Base-by-base conservation (phyloP, 2,329 filamentous ascomycete genomes). In the Xylaria multiplex region DNA sequence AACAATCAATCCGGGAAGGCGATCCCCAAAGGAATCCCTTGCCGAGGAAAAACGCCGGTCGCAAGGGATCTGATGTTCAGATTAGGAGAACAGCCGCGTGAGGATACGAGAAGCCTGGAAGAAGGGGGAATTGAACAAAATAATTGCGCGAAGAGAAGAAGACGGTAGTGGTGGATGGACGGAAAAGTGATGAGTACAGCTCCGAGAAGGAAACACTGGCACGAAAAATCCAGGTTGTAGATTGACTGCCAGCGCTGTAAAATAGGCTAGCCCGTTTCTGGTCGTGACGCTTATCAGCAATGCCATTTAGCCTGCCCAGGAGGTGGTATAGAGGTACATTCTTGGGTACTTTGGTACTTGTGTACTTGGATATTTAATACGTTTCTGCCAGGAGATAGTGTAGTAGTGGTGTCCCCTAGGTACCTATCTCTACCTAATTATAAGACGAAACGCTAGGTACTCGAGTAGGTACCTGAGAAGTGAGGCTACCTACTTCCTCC, bases 141-240 rank as follows among this genome's bases (percentile, higher is more conserved):
- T 16, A 45, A 37, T 27, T 43, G 53, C 58, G 53, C 54, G 53
- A 64, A 60, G 52, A 53, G 35, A 55, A 53, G 35, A 55, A 56
- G 48, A 50, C 16, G 19, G 56, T 45, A 52, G 49, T 24, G 49
- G 35, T 63, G 53, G 52, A 58, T 59, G 61, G 62, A 53, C 48
- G 62, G 52, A 61, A 64, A 52, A 56, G 52, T 49, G 60, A 64
- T 61, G 59, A 65, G 58, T 48, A 62, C 50, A 59, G 60, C 64
- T 69, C 40, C 35, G 22, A 68, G 63, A 53, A 67, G 68, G 62
- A 66, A 66, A 60, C 65, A 65, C 62, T 59, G 58, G 63, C 65
- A 64, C 68, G 68, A 68, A 69, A 69, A 69, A 66, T 69, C 68
- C 68, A 69, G 66, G 65, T 67, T 68, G 62, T 62, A 62, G 64